Conservation (phyloP, 2,329 filamentous ascomycete species). For the Mycosphaerella sp. region DNA sequence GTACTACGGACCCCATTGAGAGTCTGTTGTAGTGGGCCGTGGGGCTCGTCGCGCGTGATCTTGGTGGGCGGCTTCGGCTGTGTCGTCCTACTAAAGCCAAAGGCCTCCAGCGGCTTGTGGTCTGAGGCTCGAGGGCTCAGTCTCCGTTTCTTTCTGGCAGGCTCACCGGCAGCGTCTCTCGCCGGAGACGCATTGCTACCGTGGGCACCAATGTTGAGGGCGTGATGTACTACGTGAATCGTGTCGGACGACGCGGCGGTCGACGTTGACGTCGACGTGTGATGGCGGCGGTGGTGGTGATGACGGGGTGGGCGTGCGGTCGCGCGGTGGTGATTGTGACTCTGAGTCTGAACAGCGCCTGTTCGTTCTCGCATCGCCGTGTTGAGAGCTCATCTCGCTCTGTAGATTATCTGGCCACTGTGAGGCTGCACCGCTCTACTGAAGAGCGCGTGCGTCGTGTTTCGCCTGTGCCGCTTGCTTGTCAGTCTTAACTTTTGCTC, state of each 20-base stretch:
- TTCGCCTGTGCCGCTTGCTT: background rate
- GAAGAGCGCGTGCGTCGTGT: background rate
- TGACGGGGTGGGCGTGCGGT: background rate
- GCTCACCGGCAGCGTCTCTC: slow-evolving; percentile 6
- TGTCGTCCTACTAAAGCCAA: slow-evolving; percentile 9
- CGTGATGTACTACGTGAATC: slow-evolving; percentile 2
- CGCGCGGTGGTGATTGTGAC: background rate
- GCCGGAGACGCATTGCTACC: slow-evolving; percentile 1
- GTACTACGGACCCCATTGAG: slow-evolving; percentile 38
- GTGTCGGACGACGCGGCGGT: slow-evolving; percentile 5
- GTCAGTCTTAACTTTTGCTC: too few relatives aligned
- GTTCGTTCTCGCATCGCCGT: slow-evolving; percentile 1
- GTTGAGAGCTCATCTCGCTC: slow-evolving; percentile 11
- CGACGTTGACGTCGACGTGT: slow-evolving; percentile 2
- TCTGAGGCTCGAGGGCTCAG: slow-evolving; percentile 23
- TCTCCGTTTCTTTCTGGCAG: slow-evolving; percentile 24
- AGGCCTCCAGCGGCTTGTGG: slow-evolving; percentile 22
- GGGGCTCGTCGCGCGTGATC: slow-evolving; percentile 39
- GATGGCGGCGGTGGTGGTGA: background rate
- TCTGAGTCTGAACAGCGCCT: slow-evolving; percentile 3
- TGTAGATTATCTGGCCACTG: background rate
- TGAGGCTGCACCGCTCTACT: background rate
- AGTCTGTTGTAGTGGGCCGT: slow-evolving; percentile 38
- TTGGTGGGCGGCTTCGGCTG: slow-evolving; percentile 36
- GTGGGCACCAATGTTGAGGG: background rate